phyloP scores from a whole-genome alignment of 768 basidiomycete species.

The Chalciporus piperatus region DNA sequence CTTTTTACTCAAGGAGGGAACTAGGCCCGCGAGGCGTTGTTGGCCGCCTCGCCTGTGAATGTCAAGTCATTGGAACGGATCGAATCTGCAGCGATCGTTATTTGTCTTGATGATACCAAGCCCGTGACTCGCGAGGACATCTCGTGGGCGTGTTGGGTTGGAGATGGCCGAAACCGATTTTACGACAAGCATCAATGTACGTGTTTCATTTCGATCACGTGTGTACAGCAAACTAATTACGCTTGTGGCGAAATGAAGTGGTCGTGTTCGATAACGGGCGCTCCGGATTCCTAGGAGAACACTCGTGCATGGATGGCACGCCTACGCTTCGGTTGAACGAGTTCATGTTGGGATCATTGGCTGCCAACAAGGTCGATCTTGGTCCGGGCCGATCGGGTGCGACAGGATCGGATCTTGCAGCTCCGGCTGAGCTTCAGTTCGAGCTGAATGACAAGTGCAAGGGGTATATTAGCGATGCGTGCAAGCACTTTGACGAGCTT shows the following conservation, averaged over 20 bases:
- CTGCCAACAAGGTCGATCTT: constrained; percentile 70
- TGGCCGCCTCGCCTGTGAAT: constrained; percentile 66
- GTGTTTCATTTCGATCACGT: constrained; percentile 25
- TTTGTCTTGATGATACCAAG: constrained; percentile 79
- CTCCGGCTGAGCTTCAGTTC: constrained; percentile 70
- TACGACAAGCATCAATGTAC: constrained; percentile 95
- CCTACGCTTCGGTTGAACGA: constrained; percentile 95
- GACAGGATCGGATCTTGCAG: constrained; percentile 42
- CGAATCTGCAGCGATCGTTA: constrained; percentile 85
- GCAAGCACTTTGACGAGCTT: constrained; percentile 69
- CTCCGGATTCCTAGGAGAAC: constrained; percentile 88
- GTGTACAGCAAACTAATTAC: constrained; percentile 2
- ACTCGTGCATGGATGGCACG: constrained; percentile 91
- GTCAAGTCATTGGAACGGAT: constrained; percentile 68
- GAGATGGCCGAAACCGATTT: constrained; percentile 87
- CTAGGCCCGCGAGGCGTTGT: constrained; percentile 49
- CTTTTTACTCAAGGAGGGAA: too few relatives aligned
- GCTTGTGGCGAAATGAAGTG: constrained; percentile 49
- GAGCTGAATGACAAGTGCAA: constrained; percentile 54
- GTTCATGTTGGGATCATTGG: constrained; percentile 78
- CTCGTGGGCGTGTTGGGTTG: constrained; percentile 84
- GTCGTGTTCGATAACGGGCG: constrained; percentile 95
- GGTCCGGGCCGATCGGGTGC: constrained; percentile 46
- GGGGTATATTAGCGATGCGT: constrained; percentile 54
- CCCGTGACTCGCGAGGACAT: constrained; percentile 82